Conservation (phyloP, 148 eudicot species). For the Rhododendron molle region DNA sequence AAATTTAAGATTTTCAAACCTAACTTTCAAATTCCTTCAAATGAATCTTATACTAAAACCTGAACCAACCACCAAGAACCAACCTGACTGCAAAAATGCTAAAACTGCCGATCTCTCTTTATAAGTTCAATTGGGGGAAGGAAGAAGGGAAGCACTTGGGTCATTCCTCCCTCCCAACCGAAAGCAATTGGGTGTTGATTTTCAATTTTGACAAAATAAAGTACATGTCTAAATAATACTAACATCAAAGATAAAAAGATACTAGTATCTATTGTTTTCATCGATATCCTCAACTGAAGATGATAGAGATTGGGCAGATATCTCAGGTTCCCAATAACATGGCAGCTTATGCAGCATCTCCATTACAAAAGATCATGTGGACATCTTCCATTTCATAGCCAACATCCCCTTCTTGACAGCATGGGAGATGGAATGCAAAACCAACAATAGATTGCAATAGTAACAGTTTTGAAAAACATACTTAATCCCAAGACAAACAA, state of each 20-base stretch:
- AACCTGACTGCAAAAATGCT: not conserved
- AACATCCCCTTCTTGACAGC: not conserved
- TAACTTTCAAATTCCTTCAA: not conserved
- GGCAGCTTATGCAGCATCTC: not conserved
- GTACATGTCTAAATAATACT: not conserved
- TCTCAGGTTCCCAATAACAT: not conserved
- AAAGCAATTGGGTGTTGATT: not conserved
- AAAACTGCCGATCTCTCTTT: not conserved
- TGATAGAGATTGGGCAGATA: not conserved
- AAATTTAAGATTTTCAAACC: not conserved
- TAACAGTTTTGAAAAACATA: not conserved
- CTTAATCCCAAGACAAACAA: not conserved
- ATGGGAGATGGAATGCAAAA: too few species aligned
- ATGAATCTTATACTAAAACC: not conserved
- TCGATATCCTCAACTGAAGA: too few species aligned
- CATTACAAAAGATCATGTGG: not conserved
- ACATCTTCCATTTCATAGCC: not conserved
- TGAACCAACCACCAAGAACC: not conserved
- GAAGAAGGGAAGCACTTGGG: not conserved
- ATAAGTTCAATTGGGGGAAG: not conserved
- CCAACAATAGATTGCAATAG: not conserved
- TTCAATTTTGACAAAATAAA: too few species aligned
- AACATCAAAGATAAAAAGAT: not conserved
- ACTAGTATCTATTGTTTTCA: too few species aligned
- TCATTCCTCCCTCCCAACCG: not conserved